phyloP scores from a whole-genome alignment of 169 alveolate genomes.

The Besnoitia besnoiti region DNA sequence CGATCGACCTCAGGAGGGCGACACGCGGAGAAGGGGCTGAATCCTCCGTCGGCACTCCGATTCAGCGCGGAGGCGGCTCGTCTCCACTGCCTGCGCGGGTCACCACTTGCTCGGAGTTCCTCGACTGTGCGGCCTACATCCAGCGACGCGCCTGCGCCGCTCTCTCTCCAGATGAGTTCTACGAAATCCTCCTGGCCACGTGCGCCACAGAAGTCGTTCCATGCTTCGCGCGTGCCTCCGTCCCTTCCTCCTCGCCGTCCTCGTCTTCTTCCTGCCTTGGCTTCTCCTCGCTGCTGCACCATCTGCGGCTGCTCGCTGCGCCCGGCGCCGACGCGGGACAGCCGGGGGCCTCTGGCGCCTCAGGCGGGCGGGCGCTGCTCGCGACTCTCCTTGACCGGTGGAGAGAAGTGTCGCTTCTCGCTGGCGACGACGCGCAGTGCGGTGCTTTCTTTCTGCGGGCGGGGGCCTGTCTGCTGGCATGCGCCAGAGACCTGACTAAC shows the following conservation, averaged over 20 bases:
- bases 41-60: no score
- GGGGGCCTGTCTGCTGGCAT: not conserved
- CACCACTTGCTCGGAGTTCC: not conserved
- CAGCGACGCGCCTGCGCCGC: conserved; percentile 38
- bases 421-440: not conserved
- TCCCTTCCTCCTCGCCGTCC: not conserved
- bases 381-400: not conserved
- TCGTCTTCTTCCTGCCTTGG: not conserved
- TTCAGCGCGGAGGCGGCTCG: not conserved
- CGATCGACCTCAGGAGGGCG: not conserved
- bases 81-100: not conserved
- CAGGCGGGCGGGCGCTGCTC: not conserved
- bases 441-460: not conserved
- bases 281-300: not conserved
- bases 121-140: not conserved
- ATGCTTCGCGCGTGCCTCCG: not conserved
- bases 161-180: not conserved
- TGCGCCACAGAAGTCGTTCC: conserved; percentile 10
- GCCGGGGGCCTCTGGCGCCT: not conserved
- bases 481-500: not conserved
- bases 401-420: not conserved
- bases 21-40: no score
- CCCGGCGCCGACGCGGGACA: not conserved
- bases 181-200: not conserved
- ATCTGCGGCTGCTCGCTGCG: conserved; percentile 22